These are phyloP conservation scores for Colletotrichum magnum DNA, from an alignment of 2,329 filamentous ascomycete genomes.

Conservation along the genomic window DNA sequence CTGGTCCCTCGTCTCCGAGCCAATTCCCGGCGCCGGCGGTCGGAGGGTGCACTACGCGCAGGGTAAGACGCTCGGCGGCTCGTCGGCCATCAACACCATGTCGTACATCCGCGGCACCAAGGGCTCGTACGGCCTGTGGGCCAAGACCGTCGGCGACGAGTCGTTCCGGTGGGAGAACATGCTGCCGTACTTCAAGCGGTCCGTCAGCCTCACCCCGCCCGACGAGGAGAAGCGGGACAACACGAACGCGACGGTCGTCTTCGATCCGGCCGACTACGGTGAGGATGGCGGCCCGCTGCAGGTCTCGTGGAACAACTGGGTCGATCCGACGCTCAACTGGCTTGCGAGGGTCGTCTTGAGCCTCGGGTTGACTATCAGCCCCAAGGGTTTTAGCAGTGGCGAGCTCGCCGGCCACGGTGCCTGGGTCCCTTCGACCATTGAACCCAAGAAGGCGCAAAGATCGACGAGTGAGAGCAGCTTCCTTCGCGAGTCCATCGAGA, in stretches of 20 bases:
- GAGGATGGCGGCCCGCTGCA: conserved; percentile 45
- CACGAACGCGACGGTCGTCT: conserved; percentile 46
- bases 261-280: conserved; percentile 46
- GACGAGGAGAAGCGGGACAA: conserved; percentile 38
- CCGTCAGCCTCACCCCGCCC: conserved; percentile 49
- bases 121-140: conserved; percentile 48
- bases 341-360: conserved; percentile 51
- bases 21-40: conserved; percentile 44
- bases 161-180: conserved; percentile 48
- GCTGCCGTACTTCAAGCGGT: conserved; percentile 52
- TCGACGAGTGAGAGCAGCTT: conserved; percentile 56
- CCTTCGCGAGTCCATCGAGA: conserved; percentile 45
- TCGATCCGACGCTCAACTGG: conserved; percentile 44
- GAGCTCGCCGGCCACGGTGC: conserved; percentile 53
- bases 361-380: conserved; percentile 53
- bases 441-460: conserved; percentile 45
- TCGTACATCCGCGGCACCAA: conserved; percentile 46
- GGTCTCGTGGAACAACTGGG: conserved; percentile 47
- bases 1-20: conserved; percentile 47
- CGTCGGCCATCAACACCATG: conserved; percentile 48
- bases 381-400: conserved; percentile 57
- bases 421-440: conserved; percentile 47
- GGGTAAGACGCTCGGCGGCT: conserved; percentile 53
- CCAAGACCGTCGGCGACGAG: conserved; percentile 49
- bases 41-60: conserved; percentile 53